phyloP scores from a whole-genome alignment of 805 yeast genomes.

The Saccharomycopsis schoenii region DNA sequence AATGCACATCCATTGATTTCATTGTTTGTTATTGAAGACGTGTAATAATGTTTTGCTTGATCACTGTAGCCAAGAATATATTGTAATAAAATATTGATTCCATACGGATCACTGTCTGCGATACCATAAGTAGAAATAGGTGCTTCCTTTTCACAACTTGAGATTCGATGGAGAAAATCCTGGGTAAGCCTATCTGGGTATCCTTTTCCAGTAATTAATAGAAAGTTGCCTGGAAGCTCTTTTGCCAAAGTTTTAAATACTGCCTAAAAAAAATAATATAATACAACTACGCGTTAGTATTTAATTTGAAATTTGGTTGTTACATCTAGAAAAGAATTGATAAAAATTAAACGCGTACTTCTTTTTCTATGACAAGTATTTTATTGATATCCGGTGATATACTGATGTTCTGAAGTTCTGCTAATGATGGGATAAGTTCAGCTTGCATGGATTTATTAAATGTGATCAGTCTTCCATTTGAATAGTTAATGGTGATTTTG shows the following conservation, averaged over 20 bases:
- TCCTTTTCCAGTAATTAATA: constrained; percentile 58
- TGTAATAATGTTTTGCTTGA: neutral
- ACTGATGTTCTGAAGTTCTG: constrained; percentile 17
- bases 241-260: constrained; percentile 28
- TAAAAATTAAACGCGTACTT: constrained; percentile 21
- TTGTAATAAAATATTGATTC: constrained; percentile 41
- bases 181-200: constrained; percentile 54
- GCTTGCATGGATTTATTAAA: constrained; percentile 18
- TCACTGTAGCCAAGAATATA: constrained; percentile 10
- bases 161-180: constrained; percentile 29
- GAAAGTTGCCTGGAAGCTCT: constrained; percentile 17
- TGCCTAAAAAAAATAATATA: constrained; percentile 23
- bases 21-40: neutral
- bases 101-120: constrained; percentile 62
- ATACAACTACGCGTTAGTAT: neutral
- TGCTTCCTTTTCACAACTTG: constrained; percentile 4
- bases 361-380: constrained; percentile 43
- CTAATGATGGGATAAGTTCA: constrained; percentile 33
- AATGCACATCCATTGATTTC: constrained; percentile 15
- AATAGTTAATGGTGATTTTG: constrained; percentile 19
- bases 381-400: constrained; percentile 18
- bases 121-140: constrained; percentile 28
- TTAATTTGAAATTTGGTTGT: neutral
- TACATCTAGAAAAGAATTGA: neutral
- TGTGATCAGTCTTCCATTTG: constrained; percentile 9